phyloP scores from a whole-genome alignment of 1,139 yeast species.

The Saccharomyces hybrid region DNA sequence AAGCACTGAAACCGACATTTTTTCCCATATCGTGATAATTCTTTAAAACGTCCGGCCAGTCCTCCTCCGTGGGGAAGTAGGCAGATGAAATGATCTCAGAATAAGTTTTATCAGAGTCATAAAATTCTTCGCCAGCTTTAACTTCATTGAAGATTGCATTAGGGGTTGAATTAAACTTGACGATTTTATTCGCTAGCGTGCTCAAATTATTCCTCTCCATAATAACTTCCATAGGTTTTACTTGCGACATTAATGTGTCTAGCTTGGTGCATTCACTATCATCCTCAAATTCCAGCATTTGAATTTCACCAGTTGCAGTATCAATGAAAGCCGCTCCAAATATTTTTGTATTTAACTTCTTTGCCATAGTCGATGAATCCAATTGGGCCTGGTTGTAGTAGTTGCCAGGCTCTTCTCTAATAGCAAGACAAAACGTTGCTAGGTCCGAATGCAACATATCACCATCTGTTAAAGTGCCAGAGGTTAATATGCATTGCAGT shows the following conservation, averaged over 20 bases:
- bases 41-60: conserved; percentile 55
- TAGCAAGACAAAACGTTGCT: conserved; percentile 82
- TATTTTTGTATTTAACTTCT: conserved; percentile 36
- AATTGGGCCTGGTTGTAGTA: conserved; percentile 17
- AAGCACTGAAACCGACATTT: conserved; percentile 62
- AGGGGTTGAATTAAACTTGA: conserved; percentile 65
- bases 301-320: conserved; percentile 81
- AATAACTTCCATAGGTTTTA: conserved; percentile 80
- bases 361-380: conserved; percentile 9
- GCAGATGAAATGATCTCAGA: conserved; percentile 59
- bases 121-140: conserved; percentile 70
- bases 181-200: conserved; percentile 57
- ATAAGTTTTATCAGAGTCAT: conserved; percentile 72
- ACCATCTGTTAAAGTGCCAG: conserved; percentile 72
- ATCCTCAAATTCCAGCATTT: conserved; percentile 65
- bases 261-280: conserved; percentile 78
- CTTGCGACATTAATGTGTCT: conserved; percentile 83
- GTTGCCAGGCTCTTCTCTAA: conserved; percentile 48
- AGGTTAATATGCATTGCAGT: conserved; percentile 78
- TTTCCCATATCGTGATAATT: conserved; percentile 44
- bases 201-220: conserved; percentile 70
- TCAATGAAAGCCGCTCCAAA: conserved; percentile 93
- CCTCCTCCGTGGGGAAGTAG: conserved; percentile 53
- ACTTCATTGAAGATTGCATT: conserved; percentile 79
- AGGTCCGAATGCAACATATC: conserved; percentile 84